phyloP scores from a whole-genome alignment of 1,139 yeast species.

The Blastobotrys buckinghamii region DNA sequence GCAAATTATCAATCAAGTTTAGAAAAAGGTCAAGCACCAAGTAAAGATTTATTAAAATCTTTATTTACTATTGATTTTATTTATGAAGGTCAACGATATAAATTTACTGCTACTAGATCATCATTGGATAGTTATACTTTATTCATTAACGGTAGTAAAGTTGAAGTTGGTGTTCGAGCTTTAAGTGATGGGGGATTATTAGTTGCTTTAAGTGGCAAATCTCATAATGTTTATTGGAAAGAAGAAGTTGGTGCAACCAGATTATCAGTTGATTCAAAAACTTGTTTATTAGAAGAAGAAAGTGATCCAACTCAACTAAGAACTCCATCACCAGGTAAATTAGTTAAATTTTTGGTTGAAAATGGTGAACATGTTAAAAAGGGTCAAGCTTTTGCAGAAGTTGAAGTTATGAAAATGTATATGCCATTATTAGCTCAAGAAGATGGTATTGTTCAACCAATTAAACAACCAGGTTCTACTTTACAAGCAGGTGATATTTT shows the following conservation, averaged over 20 bases:
- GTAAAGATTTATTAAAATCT: conserved; percentile 71
- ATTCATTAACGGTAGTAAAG: conserved; percentile 89
- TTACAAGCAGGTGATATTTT: conserved; percentile 94
- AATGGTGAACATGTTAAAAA: conserved; percentile 89
- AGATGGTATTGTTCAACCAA: conserved; percentile 84
- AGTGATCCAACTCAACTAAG: conserved; percentile 98
- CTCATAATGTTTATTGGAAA: conserved; percentile 95
- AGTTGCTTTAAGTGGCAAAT: conserved; percentile 82
- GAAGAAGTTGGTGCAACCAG: conserved; percentile 97
- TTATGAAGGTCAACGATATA: conserved; percentile 87
- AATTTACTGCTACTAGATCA: conserved; percentile 92
- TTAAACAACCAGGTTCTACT: conserved; percentile 98
- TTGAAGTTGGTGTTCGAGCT: conserved; percentile 78
- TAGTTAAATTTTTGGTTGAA: conserved; percentile 87
- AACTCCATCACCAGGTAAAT: conserved; percentile 98
- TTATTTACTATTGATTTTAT: conserved; percentile 91
- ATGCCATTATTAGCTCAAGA: conserved; percentile 74
- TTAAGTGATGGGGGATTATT: conserved; percentile 93
- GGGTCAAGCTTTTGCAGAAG: conserved; percentile 96
- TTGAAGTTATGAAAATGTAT: conserved; percentile 96
- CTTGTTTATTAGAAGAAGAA: conserved; percentile 88
- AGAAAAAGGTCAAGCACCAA: conserved; percentile 94
- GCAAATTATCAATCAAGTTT: conserved; percentile 63
- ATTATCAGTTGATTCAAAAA: conserved; percentile 88
- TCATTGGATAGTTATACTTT: conserved; percentile 79